Conservation (phyloP, 352 stramenopile species). For the Globisporangium orthogonon region DNA sequence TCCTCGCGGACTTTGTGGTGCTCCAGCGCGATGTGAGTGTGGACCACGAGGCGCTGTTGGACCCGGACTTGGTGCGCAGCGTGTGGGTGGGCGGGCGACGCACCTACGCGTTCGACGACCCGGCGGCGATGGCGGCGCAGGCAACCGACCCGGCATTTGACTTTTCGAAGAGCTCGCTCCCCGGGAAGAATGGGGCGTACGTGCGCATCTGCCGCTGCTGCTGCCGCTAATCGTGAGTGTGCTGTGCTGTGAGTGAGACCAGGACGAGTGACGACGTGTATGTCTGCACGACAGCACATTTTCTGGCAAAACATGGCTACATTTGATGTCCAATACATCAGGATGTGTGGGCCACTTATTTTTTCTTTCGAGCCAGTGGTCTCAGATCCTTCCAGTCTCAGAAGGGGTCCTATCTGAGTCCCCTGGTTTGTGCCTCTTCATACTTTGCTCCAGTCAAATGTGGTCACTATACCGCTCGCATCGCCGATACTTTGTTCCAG, state of each 20-base stretch:
- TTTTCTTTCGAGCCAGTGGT: not conserved
- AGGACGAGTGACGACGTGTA: no score
- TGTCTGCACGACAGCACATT: no score
- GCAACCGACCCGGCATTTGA: constrained; percentile 15
- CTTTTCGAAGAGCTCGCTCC: constrained; percentile 52
- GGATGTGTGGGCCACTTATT: no score
- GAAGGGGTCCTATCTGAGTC: no score
- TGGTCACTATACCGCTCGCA: no score
- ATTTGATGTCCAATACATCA: no score
- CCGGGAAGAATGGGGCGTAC: constrained; percentile 60
- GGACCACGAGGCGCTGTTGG: constrained; percentile 33
- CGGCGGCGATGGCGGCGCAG: not conserved
- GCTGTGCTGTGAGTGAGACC: no score
- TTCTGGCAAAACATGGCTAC: no score
- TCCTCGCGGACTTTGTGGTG: constrained; percentile 68
- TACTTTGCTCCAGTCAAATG: no score
- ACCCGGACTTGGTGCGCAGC: constrained; percentile 42
- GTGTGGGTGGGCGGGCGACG: constrained; percentile 61
- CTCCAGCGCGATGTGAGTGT: constrained; percentile 46
- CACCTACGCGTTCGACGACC: constrained; percentile 43
- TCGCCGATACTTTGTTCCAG: no score
- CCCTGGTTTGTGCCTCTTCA: no score
- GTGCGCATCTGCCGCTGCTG: constrained; percentile 63
- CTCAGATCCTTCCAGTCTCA: not conserved
- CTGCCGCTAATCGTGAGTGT: constrained; percentile 20